Percentiles rank a stretch among this genome's conserved stretches.
phyloP scores from a whole-genome alignment of 2,329 filamentous ascomycete genomes.

The Penicillium italicum region DNA sequence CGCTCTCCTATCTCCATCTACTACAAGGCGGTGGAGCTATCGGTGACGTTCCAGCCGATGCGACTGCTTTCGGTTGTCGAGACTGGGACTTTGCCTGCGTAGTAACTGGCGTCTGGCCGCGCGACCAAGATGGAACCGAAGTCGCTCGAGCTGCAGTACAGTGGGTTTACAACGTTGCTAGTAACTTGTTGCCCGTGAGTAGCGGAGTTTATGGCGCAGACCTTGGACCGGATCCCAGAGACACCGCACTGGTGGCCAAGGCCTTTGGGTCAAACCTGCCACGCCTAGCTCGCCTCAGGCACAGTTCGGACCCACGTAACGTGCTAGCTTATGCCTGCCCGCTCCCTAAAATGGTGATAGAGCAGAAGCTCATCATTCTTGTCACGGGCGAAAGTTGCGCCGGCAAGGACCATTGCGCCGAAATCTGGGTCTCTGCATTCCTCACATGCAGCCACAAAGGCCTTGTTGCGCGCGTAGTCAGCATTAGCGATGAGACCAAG shows the following conservation, averaged over 20 bases:
- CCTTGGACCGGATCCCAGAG: slow-evolving; percentile 60
- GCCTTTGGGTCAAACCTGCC: slow-evolving; percentile 57
- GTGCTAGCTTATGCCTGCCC: slow-evolving; percentile 57
- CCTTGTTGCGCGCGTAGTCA: slow-evolving; percentile 44
- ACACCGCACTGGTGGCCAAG: slow-evolving; percentile 47
- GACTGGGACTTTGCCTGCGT: slow-evolving; percentile 64
- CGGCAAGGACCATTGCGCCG: slow-evolving; percentile 61
- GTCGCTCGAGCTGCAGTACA: slow-evolving; percentile 37
- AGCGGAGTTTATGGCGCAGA: slow-evolving; percentile 58
- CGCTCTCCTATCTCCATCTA: slow-evolving; percentile 61
- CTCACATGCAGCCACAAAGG: slow-evolving; percentile 16
- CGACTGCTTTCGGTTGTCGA: slow-evolving; percentile 60
- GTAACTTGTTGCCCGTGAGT: slow-evolving; percentile 49
- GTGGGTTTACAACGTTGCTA: slow-evolving; percentile 57
- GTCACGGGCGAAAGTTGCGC: slow-evolving; percentile 51
- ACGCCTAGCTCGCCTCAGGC: slow-evolving; percentile 53
- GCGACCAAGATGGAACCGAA: slow-evolving; percentile 42
- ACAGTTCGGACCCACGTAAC: slow-evolving; percentile 46
- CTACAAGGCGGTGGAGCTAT: slow-evolving; percentile 58
- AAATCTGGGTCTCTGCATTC: slow-evolving; percentile 50
- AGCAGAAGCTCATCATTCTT: slow-evolving; percentile 53
- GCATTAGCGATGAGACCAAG: slow-evolving; percentile 60
- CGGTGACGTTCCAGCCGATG: slow-evolving; percentile 42
- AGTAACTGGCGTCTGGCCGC: slow-evolving; percentile 60
- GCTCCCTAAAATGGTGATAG: slow-evolving; percentile 39